Evolutionary conservation across 108 stramenopile genomes (phyloP).

Genomic region (Thalassiosira profunda): DNA sequence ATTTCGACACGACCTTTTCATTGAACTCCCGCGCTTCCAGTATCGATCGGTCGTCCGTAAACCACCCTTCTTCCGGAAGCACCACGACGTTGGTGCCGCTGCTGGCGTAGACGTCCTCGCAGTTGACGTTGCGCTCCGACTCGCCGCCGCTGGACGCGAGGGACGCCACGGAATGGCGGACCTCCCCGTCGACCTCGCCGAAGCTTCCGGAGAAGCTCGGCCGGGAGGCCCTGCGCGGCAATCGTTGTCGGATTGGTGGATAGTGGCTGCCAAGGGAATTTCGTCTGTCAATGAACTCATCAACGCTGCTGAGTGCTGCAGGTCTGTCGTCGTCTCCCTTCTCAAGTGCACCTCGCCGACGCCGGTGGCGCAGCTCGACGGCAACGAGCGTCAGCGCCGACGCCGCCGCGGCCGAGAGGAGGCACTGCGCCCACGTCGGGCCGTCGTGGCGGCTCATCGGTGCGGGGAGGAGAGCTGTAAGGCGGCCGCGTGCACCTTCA

Average conservation of each 20-base stretch:
- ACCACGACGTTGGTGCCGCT: too few relatives aligned
- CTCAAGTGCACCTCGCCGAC: neutral
- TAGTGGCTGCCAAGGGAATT: neutral
- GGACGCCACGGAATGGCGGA: conserved; percentile 2
- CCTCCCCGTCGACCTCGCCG: conserved; percentile 1
- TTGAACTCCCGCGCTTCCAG: too few relatives aligned
- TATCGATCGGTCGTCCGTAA: too few relatives aligned
- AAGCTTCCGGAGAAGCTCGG: neutral
- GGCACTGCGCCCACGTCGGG: neutral
- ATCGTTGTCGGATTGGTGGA: neutral
- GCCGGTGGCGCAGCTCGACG: neutral
- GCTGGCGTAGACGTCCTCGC: too few relatives aligned
- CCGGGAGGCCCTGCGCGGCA: neutral
- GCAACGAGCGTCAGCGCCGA: conserved; percentile 9
- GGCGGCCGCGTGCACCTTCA: too few relatives aligned
- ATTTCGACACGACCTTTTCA: too few relatives aligned
- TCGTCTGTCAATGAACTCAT: neutral
- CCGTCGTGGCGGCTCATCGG: neutral
- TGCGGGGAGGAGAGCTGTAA: too few relatives aligned
- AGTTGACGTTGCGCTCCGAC: too few relatives aligned
- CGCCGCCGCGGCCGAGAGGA: conserved; percentile 1
- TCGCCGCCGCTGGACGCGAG: too few relatives aligned
- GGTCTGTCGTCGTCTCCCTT: neutral
- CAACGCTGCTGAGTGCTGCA: too few relatives aligned
- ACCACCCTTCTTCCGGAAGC: too few relatives aligned